Base-by-base conservation (phyloP, 768 basidiomycete species). In the Leccinum fibrillosum region DNA sequence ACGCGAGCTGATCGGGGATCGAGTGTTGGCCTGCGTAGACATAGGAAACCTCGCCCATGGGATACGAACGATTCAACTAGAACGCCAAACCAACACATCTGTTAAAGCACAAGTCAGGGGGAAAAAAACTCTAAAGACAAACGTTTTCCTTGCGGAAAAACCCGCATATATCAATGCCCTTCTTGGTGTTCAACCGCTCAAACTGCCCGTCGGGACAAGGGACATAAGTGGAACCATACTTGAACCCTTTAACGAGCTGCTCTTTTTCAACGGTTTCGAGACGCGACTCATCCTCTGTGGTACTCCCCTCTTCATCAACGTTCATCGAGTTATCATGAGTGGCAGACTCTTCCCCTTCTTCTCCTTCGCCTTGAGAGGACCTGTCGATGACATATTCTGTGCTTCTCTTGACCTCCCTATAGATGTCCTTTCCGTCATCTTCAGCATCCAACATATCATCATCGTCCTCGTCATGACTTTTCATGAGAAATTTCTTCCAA, bases 151-250 rank as follows among this genome's bases (percentile, higher is more conserved):
- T 70, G 4, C 76, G 80, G 71, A 97, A 89, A 77, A 98, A 97
- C 0, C 87, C 89, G 64, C 89, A 84, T 45, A 98, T 84, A 52
- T 96, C 92, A 49, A 98, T 88, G 0, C 96, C 96, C 65, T 86
- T 88, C 67, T 76, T 81, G 1, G 93, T 90, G n/a, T 77, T 74
- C 39, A 97, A 75, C 60, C 77, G 81, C 30, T 83, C 82, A 64
- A 94, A 96, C 54, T 87, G 85, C n/a, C 86, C 91, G 53, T 92
- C 91, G 2, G 91, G 89, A 72, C 88, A 88, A 1, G 92, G 92
- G 3, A 85, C 89, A 72, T 92, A 94, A 1, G 90, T 89, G 2
- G 92, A 82, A 19, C 95, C 95, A 66, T 97, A 96, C 74, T 90
- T 90, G 78, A 90, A 95, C 2, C 92, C 93, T 62, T 80, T 76